A percentile compares a stretch with the other conserved stretches of the same genome.
These are phyloP conservation scores for Nadsonia starkeyi-henricii DNA, from an alignment of 1,139 yeast species.

Conservation along the genomic window DNA sequence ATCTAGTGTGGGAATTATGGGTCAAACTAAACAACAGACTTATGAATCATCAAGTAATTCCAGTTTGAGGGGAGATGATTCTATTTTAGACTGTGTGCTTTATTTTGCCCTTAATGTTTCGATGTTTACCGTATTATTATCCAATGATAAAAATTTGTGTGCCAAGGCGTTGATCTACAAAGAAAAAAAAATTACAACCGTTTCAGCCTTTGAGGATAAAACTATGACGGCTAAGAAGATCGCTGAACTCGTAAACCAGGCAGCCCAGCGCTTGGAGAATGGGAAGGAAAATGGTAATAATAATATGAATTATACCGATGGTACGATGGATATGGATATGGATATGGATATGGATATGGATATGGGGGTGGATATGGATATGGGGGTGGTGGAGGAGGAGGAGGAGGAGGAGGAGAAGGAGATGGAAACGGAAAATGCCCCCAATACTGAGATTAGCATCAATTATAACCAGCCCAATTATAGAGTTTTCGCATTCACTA, in stretches of 20 bases:
- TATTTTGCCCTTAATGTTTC: conserved; percentile 35
- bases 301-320: too few relatives aligned
- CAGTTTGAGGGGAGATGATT: conserved; percentile 49
- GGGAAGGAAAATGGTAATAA: too few relatives aligned
- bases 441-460: too few relatives aligned
- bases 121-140: conserved; percentile 43
- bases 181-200: conserved; percentile 56
- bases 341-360: too few relatives aligned
- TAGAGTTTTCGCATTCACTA: too few relatives aligned
- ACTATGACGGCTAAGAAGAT: conserved; percentile 34
- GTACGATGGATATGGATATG: too few relatives aligned
- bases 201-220: conserved; percentile 48
- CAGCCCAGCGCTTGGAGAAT: too few relatives aligned
- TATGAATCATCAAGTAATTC: conserved; percentile 36
- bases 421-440: too few relatives aligned
- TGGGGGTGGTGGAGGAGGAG: too few relatives aligned
- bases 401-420: too few relatives aligned
- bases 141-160: conserved; percentile 78
- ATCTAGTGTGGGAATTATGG: conserved; percentile 29
- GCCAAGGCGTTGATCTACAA: conserved; percentile 46
- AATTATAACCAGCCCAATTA: too few relatives aligned
- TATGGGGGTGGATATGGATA: too few relatives aligned
- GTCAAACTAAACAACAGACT: conserved; percentile 33
- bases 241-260: conserved; percentile 6
- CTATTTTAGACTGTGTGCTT: conserved; percentile 74